phyloP scores from a whole-genome alignment of 1,284 basidiomycete genomes.

The Crepidotus sp. region DNA sequence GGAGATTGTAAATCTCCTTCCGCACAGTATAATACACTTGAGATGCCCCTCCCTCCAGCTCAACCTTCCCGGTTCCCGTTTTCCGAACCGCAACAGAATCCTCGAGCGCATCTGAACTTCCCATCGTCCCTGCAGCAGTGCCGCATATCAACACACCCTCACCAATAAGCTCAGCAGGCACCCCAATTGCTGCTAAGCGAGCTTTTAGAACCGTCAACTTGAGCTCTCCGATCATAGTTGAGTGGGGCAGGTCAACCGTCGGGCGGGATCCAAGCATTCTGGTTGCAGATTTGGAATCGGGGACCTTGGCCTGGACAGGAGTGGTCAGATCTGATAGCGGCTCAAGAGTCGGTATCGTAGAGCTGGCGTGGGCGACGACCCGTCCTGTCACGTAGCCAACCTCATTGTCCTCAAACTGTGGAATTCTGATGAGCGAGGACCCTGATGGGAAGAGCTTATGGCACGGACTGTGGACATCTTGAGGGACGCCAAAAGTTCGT shows the following conservation, averaged over 20 bases:
- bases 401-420: constrained; percentile 93
- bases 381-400: constrained; percentile 86
- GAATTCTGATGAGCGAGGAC: constrained; percentile 6
- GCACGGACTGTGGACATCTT: constrained; percentile 79
- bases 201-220: constrained; percentile 82
- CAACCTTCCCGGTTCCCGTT: constrained; percentile 72
- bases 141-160: constrained; percentile 95
- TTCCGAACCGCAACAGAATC: constrained; percentile 85
- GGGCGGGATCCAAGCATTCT: constrained; percentile 55
- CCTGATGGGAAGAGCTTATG: constrained; percentile 2
- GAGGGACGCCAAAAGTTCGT: constrained; percentile 71
- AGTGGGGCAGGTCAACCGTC: constrained; percentile 59
- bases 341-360: constrained; percentile 64
- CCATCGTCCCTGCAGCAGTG: constrained; percentile 41
- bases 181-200: constrained; percentile 61
- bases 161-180: constrained; percentile 87
- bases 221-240: constrained; percentile 93
- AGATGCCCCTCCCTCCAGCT: constrained; percentile 84
- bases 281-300: constrained; percentile 24
- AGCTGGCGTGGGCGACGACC: constrained; percentile 74
- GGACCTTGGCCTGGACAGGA: constrained; percentile 22
- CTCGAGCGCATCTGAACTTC: constrained; percentile 42
- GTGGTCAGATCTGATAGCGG: constrained; percentile 31
- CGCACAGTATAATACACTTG: constrained; percentile 82
- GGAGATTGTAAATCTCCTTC: constrained; percentile 79